Percentiles rank a stretch among this genome's conserved stretches.
These are phyloP conservation scores for Sarocladium kiliense DNA, from an alignment of 2,329 filamentous ascomycete genomes.

Conservation along the genomic window DNA sequence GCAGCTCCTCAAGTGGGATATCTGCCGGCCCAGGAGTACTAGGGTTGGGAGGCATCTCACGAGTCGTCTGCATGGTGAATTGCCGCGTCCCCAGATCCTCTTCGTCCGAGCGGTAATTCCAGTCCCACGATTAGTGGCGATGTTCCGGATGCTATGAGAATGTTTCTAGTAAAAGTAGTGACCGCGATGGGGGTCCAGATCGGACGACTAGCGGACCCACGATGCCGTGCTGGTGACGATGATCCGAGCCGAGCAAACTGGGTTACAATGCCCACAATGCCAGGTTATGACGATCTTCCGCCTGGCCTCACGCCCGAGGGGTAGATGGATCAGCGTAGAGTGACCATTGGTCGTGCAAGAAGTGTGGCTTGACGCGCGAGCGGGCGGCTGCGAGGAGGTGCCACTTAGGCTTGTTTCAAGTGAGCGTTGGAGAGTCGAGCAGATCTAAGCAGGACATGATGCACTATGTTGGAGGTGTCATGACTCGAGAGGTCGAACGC, in stretches of 20 bases:
- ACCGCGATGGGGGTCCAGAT: neutral
- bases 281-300: slow-evolving; percentile 8
- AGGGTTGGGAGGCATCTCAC: neutral
- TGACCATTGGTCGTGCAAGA: neutral
- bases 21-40: neutral
- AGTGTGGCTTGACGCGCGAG: neutral
- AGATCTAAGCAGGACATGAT: too few species aligned
- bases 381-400: neutral
- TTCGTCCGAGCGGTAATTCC: neutral
- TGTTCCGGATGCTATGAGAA: neutral
- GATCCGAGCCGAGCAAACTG: neutral
- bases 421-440: neutral
- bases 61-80: neutral
- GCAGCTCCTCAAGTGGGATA: neutral
- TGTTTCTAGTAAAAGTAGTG: neutral
- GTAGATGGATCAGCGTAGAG: neutral
- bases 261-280: slow-evolving; percentile 1
- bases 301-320: slow-evolving; percentile 4
- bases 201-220: slow-evolving; percentile 9
- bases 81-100: slow-evolving; percentile 2
- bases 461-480: too few species aligned
- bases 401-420: neutral
- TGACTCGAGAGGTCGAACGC: too few species aligned
- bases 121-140: neutral
- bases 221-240: slow-evolving; percentile 1